phyloP scores from a whole-genome alignment of 306 rosid species.

The Pyrus communis region DNA sequence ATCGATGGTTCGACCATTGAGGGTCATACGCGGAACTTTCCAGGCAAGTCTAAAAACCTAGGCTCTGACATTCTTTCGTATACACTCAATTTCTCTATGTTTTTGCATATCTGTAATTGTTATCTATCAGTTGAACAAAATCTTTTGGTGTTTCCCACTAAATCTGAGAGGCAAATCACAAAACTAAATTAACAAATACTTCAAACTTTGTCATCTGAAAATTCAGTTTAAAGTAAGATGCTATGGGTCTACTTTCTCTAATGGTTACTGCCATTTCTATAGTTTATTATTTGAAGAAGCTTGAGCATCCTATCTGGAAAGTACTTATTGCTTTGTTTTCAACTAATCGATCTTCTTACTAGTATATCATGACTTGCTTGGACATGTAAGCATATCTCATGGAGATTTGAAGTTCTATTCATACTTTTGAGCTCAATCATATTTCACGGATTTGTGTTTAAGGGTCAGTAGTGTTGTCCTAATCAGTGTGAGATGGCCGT shows the following conservation, averaged over 20 bases:
- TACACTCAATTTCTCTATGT: neutral
- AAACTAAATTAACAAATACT: neutral
- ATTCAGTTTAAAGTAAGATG: neutral
- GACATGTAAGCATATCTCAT: neutral
- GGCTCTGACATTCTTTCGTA: conserved; percentile 11
- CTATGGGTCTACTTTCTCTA: neutral
- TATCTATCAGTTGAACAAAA: neutral
- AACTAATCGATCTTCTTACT: neutral
- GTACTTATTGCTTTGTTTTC: neutral
- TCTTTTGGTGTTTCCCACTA: neutral
- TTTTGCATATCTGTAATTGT: neutral
- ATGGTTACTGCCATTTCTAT: neutral
- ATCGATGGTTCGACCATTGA: conserved; percentile 87
- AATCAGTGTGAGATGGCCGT: neutral
- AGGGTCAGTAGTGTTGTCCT: neutral
- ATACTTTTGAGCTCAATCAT: neutral
- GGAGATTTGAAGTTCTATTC: neutral
- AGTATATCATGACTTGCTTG: neutral
- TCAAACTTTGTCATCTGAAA: neutral
- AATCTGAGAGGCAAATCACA: neutral
- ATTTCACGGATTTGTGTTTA: neutral
- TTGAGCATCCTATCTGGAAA: neutral
- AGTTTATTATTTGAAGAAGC: neutral
- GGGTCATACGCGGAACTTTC: conserved; percentile 77
- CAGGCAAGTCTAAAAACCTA: conserved; percentile 55